phyloP scores from a whole-genome alignment of 139 green algal genomes.

The Picochlorum sp. region DNA sequence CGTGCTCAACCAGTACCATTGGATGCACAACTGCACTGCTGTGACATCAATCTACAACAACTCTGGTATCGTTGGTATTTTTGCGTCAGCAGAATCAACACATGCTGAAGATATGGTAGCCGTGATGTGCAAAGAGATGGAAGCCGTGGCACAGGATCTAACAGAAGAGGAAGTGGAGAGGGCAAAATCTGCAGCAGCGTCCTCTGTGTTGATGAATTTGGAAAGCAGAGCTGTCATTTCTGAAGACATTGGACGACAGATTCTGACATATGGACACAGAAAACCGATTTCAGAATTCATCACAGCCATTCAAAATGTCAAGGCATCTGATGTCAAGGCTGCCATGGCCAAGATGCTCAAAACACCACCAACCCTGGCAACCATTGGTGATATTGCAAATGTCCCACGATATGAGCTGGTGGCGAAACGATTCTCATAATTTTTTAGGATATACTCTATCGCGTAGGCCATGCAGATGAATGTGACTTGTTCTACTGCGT shows the following conservation, averaged over 20 bases:
- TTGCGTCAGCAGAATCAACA: slow-evolving; percentile 36
- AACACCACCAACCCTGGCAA: slow-evolving; percentile 33
- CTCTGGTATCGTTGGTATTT: slow-evolving; percentile 80
- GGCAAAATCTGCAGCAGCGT: slow-evolving; percentile 73
- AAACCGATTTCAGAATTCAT: slow-evolving; percentile 41
- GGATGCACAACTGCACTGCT: slow-evolving; percentile 78
- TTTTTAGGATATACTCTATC: neutral
- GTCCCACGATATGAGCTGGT: slow-evolving; percentile 40
- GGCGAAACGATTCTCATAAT: slow-evolving; percentile 24
- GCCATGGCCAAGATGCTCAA: slow-evolving; percentile 38
- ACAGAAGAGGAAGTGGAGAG: slow-evolving; percentile 69
- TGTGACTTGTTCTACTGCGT: neutral
- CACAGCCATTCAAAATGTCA: slow-evolving; percentile 27
- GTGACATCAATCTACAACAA: slow-evolving; percentile 86
- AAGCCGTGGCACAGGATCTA: slow-evolving; percentile 50
- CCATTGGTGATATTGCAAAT: slow-evolving; percentile 37
- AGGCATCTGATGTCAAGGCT: slow-evolving; percentile 28
- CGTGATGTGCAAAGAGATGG: slow-evolving; percentile 40
- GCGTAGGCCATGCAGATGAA: neutral
- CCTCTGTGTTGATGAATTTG: slow-evolving; percentile 84
- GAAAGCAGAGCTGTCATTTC: slow-evolving; percentile 78
- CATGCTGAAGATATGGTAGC: slow-evolving; percentile 36
- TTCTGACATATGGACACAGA: slow-evolving; percentile 81
- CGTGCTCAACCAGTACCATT: slow-evolving; percentile 75
- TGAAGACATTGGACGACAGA: slow-evolving; percentile 95